Conservation (phyloP, 495 filamentous ascomycete species). For the Aspergillus ostianus region DNA sequence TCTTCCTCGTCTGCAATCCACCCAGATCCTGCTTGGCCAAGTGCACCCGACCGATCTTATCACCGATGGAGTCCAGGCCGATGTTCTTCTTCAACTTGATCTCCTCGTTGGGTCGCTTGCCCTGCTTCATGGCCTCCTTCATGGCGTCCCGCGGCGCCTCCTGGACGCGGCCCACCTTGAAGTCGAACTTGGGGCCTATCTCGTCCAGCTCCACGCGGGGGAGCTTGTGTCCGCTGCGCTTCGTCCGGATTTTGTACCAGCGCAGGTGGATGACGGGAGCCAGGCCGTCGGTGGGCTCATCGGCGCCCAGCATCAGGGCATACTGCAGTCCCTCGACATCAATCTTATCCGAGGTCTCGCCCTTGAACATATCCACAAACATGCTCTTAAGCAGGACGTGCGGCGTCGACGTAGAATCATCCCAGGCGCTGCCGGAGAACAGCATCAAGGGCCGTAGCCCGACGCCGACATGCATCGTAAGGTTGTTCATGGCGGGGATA, state of each 20-base stretch:
- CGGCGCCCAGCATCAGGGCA: slow-evolving; percentile 74
- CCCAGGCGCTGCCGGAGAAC: slow-evolving; percentile 83
- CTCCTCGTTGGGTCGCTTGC: slow-evolving; percentile 59
- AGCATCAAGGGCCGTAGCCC: slow-evolving; percentile 74
- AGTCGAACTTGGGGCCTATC: slow-evolving; percentile 94
- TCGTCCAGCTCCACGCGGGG: slow-evolving; percentile 92
- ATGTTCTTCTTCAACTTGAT: slow-evolving; percentile 91
- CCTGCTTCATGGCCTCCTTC: slow-evolving; percentile 90
- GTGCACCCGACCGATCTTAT: slow-evolving; percentile 94
- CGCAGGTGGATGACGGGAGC: slow-evolving; percentile 77
- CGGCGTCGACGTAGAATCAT: slow-evolving; percentile 66
- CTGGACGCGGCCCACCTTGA: slow-evolving; percentile 77
- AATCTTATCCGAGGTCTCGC: slow-evolving; percentile 67
- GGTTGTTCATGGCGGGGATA: slow-evolving; percentile 75
- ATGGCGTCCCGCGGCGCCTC: slow-evolving; percentile 70
- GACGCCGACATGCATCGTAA: slow-evolving; percentile 75
- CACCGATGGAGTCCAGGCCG: slow-evolving; percentile 82
- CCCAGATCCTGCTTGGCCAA: slow-evolving; percentile 85
- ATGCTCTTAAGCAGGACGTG: slow-evolving; percentile 84
- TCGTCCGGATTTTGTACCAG: slow-evolving; percentile 79
- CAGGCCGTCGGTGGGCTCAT: slow-evolving; percentile 64
- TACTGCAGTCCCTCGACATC: slow-evolving; percentile 95
- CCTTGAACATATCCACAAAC: slow-evolving; percentile 87
- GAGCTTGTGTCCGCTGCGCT: slow-evolving; percentile 79
- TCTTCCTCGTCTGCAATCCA: slow-evolving; percentile 92